Evolutionary conservation across 164 flowering plant genomes (phyloP).

Genomic region (Annona squamosa): DNA sequence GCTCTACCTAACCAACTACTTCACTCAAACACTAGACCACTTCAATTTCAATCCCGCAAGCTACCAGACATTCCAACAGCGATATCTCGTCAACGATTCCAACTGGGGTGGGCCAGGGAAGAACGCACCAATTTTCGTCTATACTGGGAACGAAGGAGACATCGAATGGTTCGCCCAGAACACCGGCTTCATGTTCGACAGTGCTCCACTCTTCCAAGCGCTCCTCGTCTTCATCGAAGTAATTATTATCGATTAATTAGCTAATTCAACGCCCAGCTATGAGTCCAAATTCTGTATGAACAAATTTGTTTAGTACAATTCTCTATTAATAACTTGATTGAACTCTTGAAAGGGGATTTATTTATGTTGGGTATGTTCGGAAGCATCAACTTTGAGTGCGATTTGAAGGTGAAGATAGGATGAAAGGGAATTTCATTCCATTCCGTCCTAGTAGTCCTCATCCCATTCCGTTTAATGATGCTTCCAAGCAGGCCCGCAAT

Average conservation of each 20-base stretch:
- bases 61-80: conserved; percentile 63
- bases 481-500: no score
- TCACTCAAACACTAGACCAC: conserved; percentile 78
- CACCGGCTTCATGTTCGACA: conserved; percentile 76
- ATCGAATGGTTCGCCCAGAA: conserved; percentile 84
- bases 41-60: conserved; percentile 66
- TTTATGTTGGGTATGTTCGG: no score
- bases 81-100: conserved; percentile 52
- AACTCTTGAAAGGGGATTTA: no score
- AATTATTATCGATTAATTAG: neutral
- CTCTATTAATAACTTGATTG: no score
- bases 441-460: no score
- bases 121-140: conserved; percentile 72
- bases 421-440: no score
- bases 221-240: conserved; percentile 48
- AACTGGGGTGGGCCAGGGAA: conserved; percentile 64
- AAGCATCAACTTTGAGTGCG: no score
- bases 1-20: conserved; percentile 43
- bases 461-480: no score
- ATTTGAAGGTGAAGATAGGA: no score
- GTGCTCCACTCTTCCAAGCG: conserved; percentile 66
- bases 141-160: conserved; percentile 82
- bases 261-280: no score
- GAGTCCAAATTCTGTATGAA: no score
- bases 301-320: no score